These are phyloP conservation scores for Leptographium radiaticola DNA, from an alignment of 2,329 filamentous ascomycete species.

Conservation along the genomic window DNA sequence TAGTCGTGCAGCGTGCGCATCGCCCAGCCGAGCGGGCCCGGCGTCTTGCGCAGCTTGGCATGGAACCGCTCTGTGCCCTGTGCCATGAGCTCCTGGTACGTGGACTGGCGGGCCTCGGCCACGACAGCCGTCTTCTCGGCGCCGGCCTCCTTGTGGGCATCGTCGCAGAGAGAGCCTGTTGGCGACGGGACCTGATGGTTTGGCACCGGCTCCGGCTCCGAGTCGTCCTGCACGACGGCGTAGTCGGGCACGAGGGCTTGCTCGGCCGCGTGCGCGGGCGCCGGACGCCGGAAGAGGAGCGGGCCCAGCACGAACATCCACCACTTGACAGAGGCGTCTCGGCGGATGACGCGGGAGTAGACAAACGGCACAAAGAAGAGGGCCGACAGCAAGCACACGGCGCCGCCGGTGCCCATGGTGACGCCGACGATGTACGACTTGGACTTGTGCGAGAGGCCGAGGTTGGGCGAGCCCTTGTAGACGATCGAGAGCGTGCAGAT, in stretches of 20 bases:
- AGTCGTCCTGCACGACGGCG: constrained; percentile 57
- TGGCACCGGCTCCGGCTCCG: constrained; percentile 19
- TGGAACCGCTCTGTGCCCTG: constrained; percentile 45
- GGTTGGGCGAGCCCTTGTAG: constrained; percentile 65
- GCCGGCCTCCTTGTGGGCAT: neutral
- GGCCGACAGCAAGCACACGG: constrained; percentile 43
- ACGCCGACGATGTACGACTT: constrained; percentile 54
- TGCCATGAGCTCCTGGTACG: constrained; percentile 49
- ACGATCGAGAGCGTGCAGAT: constrained; percentile 66
- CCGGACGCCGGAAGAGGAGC: constrained; percentile 46
- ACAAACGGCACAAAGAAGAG: constrained; percentile 65
- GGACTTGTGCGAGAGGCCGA: constrained; percentile 53
- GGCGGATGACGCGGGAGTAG: constrained; percentile 53
- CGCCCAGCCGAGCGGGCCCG: constrained; percentile 67
- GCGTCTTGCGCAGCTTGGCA: constrained; percentile 46
- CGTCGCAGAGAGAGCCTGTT: constrained; percentile 1
- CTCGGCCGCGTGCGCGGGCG: constrained; percentile 34
- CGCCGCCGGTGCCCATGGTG: constrained; percentile 49
- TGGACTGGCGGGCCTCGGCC: constrained; percentile 35
- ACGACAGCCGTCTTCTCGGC: constrained; percentile 20
- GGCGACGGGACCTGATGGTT: constrained; percentile 9
- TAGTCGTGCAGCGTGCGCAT: constrained; percentile 67
- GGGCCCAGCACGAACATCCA: constrained; percentile 51
- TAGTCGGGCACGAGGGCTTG: constrained; percentile 57
- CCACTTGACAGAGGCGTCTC: constrained; percentile 51